These are phyloP conservation scores for Kwoniella dejecticola DNA, from an alignment of 768 basidiomycete species.

Conservation along the genomic window DNA sequence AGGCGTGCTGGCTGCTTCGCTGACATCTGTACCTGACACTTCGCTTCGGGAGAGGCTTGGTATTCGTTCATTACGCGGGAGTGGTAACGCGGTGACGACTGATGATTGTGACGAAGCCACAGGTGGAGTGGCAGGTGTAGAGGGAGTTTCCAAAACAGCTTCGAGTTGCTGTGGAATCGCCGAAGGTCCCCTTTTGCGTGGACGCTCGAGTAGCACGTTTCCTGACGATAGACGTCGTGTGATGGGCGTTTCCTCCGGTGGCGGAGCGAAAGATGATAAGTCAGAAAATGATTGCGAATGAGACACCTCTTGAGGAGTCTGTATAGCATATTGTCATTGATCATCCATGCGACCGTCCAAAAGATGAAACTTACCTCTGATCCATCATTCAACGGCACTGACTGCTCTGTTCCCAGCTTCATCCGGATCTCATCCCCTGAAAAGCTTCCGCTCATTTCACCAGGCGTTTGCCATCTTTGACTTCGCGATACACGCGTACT, in stretches of 20 bases:
- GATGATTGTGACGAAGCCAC: neutral
- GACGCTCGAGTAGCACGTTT: conserved; percentile 31
- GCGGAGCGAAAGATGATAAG: conserved; percentile 7
- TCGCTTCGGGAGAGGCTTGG: conserved; percentile 47
- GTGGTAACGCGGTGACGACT: conserved; percentile 12
- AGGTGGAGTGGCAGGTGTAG: neutral
- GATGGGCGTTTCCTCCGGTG: conserved; percentile 32
- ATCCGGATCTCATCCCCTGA: conserved; percentile 38
- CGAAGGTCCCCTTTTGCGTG: conserved; percentile 24
- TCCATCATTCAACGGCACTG: conserved; percentile 33
- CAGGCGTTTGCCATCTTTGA: conserved; percentile 45
- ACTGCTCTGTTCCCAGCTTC: conserved; percentile 26
- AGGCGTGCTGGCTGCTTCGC: conserved; percentile 40
- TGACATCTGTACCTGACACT: conserved; percentile 32
- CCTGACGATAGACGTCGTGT: conserved; percentile 31
- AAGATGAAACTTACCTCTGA: conserved; percentile 18
- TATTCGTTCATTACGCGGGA: conserved; percentile 32
- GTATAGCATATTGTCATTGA: no score
- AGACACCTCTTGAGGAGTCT: neutral
- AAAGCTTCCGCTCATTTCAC: conserved; percentile 46
- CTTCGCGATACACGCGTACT: conserved; percentile 28
- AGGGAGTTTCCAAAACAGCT: neutral
- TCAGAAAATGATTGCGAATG: conserved; percentile 18
- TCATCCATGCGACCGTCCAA: neutral
- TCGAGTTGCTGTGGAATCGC: conserved; percentile 4